Conservation (phyloP, 805 yeast species). For the Jamesozyma gamospora region DNA sequence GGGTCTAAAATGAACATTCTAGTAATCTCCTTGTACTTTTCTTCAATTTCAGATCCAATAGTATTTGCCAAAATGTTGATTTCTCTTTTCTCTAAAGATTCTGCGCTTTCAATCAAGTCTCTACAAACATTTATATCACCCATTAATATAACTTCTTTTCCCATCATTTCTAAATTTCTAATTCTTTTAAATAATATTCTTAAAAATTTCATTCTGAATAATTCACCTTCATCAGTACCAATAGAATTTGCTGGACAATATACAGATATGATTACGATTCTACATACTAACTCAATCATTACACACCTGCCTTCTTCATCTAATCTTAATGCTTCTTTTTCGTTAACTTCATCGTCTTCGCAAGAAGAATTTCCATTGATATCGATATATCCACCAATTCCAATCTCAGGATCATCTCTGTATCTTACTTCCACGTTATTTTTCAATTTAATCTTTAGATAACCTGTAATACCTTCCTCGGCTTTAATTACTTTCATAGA, state of each 20-base stretch:
- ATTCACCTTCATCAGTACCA: constrained; percentile 56
- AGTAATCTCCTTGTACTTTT: constrained; percentile 23
- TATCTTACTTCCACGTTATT: constrained; percentile 8
- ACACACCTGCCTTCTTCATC: constrained; percentile 85
- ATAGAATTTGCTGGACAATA: constrained; percentile 91
- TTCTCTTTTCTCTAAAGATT: constrained; percentile 32
- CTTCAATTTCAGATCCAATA: constrained; percentile 28
- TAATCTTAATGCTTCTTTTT: constrained; percentile 33
- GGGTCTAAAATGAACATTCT: constrained; percentile 29
- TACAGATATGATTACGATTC: constrained; percentile 50
- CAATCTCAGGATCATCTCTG: constrained; percentile 14
- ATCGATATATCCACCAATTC: constrained; percentile 68
- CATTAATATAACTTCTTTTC: constrained; percentile 65
- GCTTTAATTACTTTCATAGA: constrained; percentile 54
- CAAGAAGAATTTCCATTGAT: constrained; percentile 7
- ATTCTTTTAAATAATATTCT: constrained; percentile 52
- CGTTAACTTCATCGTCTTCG: constrained; percentile 12
- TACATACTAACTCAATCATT: constrained; percentile 57
- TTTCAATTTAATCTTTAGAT: constrained; percentile 20
- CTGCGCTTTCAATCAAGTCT: constrained; percentile 78
- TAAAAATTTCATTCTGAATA: constrained; percentile 48
- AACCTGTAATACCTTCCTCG: constrained; percentile 89
- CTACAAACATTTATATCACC: constrained; percentile 84
- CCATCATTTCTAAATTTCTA: constrained; percentile 39
- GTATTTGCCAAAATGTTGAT: constrained; percentile 30